Evolutionary conservation across 768 basidiomycete genomes (phyloP).

Genomic region (Rhizopogon roseolus): DNA sequence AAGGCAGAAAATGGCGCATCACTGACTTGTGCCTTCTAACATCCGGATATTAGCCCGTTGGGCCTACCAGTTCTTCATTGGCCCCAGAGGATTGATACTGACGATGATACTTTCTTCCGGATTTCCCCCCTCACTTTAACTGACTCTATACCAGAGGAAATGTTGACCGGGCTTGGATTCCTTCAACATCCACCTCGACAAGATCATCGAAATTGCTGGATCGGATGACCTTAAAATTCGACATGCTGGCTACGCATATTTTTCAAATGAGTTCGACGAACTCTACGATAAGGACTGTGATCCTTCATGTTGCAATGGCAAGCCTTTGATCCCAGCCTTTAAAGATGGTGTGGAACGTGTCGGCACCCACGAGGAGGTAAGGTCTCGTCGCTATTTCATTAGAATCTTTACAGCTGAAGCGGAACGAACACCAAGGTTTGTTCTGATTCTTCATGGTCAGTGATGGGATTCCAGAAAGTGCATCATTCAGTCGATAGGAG

Average conservation of each 20-base stretch:
- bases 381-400: slow-evolving; percentile 8
- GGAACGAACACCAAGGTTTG: slow-evolving; percentile 47
- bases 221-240: slow-evolving; percentile 42
- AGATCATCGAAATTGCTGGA: slow-evolving; percentile 52
- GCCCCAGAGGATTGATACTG: slow-evolving; percentile 20
- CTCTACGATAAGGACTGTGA: slow-evolving; percentile 51
- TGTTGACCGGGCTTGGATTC: slow-evolving; percentile 44
- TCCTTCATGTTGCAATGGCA: slow-evolving; percentile 40
- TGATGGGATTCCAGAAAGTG: slow-evolving; percentile 66
- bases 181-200: slow-evolving; percentile 55
- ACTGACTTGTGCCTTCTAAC: slow-evolving; percentile 79
- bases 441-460: slow-evolving; percentile 54
- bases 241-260: slow-evolving; percentile 64
- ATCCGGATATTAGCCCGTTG: slow-evolving; percentile 58
- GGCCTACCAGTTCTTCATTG: slow-evolving; percentile 84
- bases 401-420: not conserved
- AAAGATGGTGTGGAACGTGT: slow-evolving; percentile 42
- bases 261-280: slow-evolving; percentile 60
- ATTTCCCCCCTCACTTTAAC: not conserved
- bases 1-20: slow-evolving; percentile 2
- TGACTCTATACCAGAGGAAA: slow-evolving; percentile 37
- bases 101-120: not conserved
- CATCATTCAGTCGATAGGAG: slow-evolving; percentile 46
- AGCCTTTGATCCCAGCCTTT: slow-evolving; percentile 74
- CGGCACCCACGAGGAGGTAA: slow-evolving; percentile 62